Evolutionary conservation across 169 alveolate genomes (phyloP), one percentile per base, ranked within the genome.

Genomic region (Haemoproteus tartakovskyi): DNA sequence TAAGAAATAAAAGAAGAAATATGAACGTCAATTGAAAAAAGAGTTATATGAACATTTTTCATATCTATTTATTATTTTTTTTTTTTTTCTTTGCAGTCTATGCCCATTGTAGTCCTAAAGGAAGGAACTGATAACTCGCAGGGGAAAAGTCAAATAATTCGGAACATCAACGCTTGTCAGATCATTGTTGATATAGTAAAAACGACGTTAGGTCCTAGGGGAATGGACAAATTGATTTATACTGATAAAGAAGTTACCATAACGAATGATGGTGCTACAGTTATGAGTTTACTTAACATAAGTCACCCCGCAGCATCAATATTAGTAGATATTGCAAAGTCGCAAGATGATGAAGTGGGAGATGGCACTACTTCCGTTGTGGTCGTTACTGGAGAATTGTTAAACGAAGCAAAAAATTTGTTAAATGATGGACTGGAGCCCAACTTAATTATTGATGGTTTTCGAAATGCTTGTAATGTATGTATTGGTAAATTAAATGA

Each of bases 181-280:
- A 96, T 96, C 14, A 87, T 95, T 14, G 98, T 93, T 5, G 98
- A 96, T 62, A 94, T 95, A 26, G 93, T 96, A 47, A 92, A 88
- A 79, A 94, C 98, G 2, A 96, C 99, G 2, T 88, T 96, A 87
- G 99, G 99, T 2, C 99, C 99, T 3, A 80, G 98, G 40, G 99
- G 99, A 50, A 96, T 96, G 99, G 99, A 97, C 86, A 97, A 97
- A 81, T 87, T 97, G 84, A 96, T 97, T 3, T 96, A 95, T 52
- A 86, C 87, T 5, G 96, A 90, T 8, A 83, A 81, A 30, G 92
- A 92, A 41, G 93, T 82, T 4, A 96, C 99, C 5, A 95, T 97
- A 60, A 95, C 99, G 14, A 97, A 97, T 83, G 99, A 97, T 84
- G 99, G 99, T 11, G 99, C 99, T n/a, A 97, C 99, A 5, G 97